These are phyloP conservation scores for Agaricus bisporus DNA, from an alignment of 768 basidiomycete genomes.

Conservation along the genomic window DNA sequence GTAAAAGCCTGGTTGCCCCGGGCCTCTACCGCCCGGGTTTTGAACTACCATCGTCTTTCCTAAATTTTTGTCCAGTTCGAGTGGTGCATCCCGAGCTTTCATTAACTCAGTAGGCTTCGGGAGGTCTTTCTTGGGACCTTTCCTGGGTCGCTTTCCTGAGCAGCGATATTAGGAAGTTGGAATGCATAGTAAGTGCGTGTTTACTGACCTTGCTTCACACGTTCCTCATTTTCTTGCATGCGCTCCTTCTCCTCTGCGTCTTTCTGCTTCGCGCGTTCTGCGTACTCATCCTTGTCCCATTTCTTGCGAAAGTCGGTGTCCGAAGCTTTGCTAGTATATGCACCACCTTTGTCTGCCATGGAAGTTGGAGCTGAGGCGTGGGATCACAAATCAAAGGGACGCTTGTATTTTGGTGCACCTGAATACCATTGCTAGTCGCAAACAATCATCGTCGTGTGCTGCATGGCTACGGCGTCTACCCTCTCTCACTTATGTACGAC, in stretches of 20 bases:
- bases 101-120: constrained; percentile 93
- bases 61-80: constrained; percentile 94
- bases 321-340: constrained; percentile 37
- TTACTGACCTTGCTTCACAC: constrained; percentile 69
- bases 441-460: background rate
- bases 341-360: constrained; percentile 35
- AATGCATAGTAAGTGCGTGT: background rate
- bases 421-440: background rate
- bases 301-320: constrained; percentile 82
- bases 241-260: constrained; percentile 76
- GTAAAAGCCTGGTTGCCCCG: constrained; percentile 90
- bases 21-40: constrained; percentile 72
- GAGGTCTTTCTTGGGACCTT: constrained; percentile 64
- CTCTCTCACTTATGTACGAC: background rate
- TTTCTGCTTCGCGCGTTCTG: constrained; percentile 75
- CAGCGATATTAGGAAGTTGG: constrained; percentile 3
- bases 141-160: constrained; percentile 78
- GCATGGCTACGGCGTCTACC: background rate
- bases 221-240: constrained; percentile 82
- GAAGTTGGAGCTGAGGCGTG: background rate
- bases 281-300: constrained; percentile 94
- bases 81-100: constrained; percentile 76
- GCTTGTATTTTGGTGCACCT: no score
- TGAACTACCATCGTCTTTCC: constrained; percentile 94
- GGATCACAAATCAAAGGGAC: background rate